These are phyloP conservation scores for Hyaloscypha bicolor DNA, from an alignment of 495 filamentous ascomycete species.

Conservation along the genomic window DNA sequence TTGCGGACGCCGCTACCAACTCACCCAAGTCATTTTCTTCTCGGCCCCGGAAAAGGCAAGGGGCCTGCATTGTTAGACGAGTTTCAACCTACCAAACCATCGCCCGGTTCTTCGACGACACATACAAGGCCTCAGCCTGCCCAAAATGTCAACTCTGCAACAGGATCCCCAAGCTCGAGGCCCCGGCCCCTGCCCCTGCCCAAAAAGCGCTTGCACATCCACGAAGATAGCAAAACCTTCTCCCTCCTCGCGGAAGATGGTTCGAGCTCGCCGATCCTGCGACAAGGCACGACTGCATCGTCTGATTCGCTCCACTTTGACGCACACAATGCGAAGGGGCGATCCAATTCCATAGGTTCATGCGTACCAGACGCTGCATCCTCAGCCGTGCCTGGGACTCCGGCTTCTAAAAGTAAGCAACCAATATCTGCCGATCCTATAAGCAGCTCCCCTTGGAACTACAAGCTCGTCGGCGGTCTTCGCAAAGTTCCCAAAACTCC, in stretches of 20 bases:
- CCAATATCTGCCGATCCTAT: conserved; percentile 44
- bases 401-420: conserved; percentile 24
- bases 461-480: conserved; percentile 55
- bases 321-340: conserved; percentile 45
- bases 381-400: conserved; percentile 22
- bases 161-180: conserved; percentile 27
- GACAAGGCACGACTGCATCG: conserved; percentile 12
- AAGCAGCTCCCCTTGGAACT: conserved; percentile 51
- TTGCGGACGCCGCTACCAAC: conserved; percentile 31
- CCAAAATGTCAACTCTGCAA: conserved; percentile 28
- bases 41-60: conserved; percentile 14
- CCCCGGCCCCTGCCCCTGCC: conserved; percentile 24
- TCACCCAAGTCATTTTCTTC: conserved; percentile 28
- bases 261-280: conserved; percentile 8
- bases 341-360: conserved; percentile 47
- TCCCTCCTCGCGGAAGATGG: conserved; percentile 24
- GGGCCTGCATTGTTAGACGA: conserved; percentile 20
- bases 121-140: conserved; percentile 18
- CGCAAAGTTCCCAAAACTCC: conserved; percentile 55
- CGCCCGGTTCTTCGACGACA: conserved; percentile 29
- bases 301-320: conserved; percentile 43
- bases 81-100: conserved; percentile 24
- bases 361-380: conserved; percentile 39
- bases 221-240: conserved; percentile 35
- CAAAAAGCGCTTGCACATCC: conserved; percentile 32